Base-by-base conservation (phyloP, 805 yeast species). In the Torulaspora indica region DNA sequence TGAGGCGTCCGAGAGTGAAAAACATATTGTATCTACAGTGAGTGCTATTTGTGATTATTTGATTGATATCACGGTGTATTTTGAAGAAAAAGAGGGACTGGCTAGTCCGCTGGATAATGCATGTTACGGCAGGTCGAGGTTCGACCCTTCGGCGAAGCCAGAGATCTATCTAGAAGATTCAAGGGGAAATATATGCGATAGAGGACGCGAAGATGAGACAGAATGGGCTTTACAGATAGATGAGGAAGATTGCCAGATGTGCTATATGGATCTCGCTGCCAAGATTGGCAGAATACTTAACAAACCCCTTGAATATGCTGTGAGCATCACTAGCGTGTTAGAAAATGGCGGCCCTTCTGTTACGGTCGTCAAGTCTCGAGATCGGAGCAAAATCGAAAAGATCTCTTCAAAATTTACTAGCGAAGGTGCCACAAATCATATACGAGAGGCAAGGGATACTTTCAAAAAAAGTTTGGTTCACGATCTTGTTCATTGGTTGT, bases 141-240 rank as follows among this genome's bases (percentile, higher is more conserved):
- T 18, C 4, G 45, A 42, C 17, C 25, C 32, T 9, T 23, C 29
- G 9, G 34, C 31, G 9, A 40, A 32, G 31, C 35, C 38, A 5
- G 42, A 36, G 7, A 42, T 39, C 2, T 28, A 35, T 15, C 18
- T 45, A 20, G 20, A 28, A 23, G 52, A 45, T 29, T 48, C 52
- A 6, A 31, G 9, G 14, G 48, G 48, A 6, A 40, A 35, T 4
- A 24, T 42, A 23, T 35, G 33, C n/a, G 46, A 39, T 29, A 12
- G 28, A 3, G 4, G 13, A 4, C 7, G 27, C 5, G 32, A 28
- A 8, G 47, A 41, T 20, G 47, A 42, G 6, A 34, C 40, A 5
- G 47, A 48, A 20, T 60, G 59, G 60, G 53, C 55, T 2, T 32
- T 63, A 15, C 64, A 61, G 37, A 48, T 63, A 9, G 56, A 58